These are phyloP conservation scores for Penicillium riverlandense DNA, from an alignment of 495 filamentous ascomycete genomes.

Conservation along the genomic window DNA sequence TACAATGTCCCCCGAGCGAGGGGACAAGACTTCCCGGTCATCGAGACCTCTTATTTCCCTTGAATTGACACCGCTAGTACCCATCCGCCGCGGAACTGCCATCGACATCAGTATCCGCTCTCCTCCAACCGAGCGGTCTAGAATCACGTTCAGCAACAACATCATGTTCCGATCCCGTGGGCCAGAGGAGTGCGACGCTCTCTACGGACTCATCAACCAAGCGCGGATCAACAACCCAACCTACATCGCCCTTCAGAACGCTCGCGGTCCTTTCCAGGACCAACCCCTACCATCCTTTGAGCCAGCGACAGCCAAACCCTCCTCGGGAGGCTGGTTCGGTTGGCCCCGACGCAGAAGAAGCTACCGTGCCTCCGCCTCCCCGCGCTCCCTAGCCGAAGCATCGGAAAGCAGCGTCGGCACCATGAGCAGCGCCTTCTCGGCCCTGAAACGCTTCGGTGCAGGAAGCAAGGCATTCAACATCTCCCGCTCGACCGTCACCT, in stretches of 20 bases:
- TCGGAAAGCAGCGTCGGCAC: conserved; percentile 53
- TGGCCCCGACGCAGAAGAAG: conserved; percentile 45
- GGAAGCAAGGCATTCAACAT: conserved; percentile 70
- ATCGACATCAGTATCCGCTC: conserved; percentile 92
- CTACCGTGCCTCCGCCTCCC: conserved; percentile 51
- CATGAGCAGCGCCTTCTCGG: conserved; percentile 60
- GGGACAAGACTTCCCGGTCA: conserved; percentile 21
- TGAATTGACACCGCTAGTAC: conserved; percentile 81
- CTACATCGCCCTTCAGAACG: conserved; percentile 76
- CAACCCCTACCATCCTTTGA: conserved; percentile 22
- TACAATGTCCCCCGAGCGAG: conserved; percentile 5
- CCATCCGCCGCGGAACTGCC: conserved; percentile 79
- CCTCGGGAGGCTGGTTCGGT: conserved; percentile 33
- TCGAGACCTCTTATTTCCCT: conserved; percentile 64
- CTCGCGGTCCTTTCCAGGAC: conserved; percentile 39
- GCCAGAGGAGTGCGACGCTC: conserved; percentile 64
- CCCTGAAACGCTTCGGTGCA: conserved; percentile 62
- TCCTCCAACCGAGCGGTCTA: conserved; percentile 62
- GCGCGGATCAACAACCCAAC: conserved; percentile 81
- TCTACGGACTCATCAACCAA: conserved; percentile 78
- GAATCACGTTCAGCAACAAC: conserved; percentile 62
- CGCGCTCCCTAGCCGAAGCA: conserved; percentile 44
- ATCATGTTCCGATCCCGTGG: conserved; percentile 83
- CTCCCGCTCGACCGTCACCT: conserved; percentile 53
- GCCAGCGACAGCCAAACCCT: conserved; percentile 16